Evolutionary conservation across 352 stramenopile genomes (phyloP).

Genomic region (Phytophthora aleatoria): DNA sequence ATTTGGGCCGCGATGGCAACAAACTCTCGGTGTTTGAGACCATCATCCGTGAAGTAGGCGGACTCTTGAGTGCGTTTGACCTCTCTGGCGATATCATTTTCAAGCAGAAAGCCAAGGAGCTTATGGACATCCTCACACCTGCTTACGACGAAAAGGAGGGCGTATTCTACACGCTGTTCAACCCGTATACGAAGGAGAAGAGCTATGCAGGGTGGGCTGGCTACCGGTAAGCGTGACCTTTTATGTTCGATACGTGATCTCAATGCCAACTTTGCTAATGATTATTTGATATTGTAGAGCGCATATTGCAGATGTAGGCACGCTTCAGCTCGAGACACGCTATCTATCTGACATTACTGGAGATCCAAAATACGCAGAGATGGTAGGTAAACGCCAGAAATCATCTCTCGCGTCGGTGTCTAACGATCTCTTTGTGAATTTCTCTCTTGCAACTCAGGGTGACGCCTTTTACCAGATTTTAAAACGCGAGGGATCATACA

Average conservation of each 20-base stretch:
- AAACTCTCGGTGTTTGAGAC: constrained; percentile 98
- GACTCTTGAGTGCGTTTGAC: constrained; percentile 96
- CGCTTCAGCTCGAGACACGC: constrained; percentile 83
- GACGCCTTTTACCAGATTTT: constrained; percentile 81
- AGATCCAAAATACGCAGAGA: constrained; percentile 70
- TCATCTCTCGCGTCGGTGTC: neutral
- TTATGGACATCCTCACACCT: constrained; percentile 90
- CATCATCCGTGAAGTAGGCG: constrained; percentile 97
- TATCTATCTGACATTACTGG: constrained; percentile 84
- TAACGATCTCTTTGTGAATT: constrained; percentile 6
- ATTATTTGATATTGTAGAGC: constrained; percentile 35
- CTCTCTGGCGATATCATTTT: constrained; percentile 89
- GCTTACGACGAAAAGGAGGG: constrained; percentile 91
- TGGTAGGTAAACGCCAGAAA: constrained; percentile 36
- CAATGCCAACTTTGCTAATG: neutral
- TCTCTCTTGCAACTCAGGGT: constrained; percentile 37
- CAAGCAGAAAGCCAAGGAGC: constrained; percentile 92
- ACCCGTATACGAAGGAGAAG: constrained; percentile 79
- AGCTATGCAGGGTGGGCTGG: constrained; percentile 45
- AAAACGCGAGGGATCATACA: constrained; percentile 70
- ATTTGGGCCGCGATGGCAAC: constrained; percentile 58
- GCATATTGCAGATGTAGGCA: constrained; percentile 83
- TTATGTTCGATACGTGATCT: neutral
- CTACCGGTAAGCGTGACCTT: constrained; percentile 34
- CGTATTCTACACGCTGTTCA: constrained; percentile 91